Percentiles rank a stretch among this genome's conserved stretches.
Evolutionary conservation across 2,329 filamentous ascomycete species (phyloP).

Genomic region (Trichoderma arundinaceum): DNA sequence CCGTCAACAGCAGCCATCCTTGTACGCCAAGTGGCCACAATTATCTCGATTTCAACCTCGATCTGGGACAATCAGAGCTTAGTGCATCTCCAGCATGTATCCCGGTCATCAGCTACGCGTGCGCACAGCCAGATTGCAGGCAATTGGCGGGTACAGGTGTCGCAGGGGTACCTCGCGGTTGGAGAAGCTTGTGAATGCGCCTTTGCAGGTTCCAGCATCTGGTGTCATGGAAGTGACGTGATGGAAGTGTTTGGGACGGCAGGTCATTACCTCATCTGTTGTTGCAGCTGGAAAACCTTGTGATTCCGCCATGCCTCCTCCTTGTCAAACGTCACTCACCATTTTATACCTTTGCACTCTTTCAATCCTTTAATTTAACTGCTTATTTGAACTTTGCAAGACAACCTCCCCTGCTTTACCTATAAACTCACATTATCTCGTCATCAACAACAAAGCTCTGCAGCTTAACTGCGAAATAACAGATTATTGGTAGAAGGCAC

Average conservation of each 20-base stretch:
- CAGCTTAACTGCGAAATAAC: neutral
- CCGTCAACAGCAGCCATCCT: neutral
- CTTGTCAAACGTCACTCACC: conserved; percentile 3
- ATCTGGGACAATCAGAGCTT: conserved; percentile 23
- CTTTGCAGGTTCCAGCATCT: conserved; percentile 1
- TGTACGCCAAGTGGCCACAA: conserved; percentile 8
- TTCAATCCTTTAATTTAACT: conserved; percentile 4
- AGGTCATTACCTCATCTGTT: conserved; percentile 30
- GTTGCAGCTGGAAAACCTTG: neutral
- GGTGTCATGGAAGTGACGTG: conserved; percentile 32
- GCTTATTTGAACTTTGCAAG: neutral
- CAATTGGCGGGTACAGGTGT: conserved; percentile 16
- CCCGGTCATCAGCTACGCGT: neutral
- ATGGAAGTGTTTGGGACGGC: conserved; percentile 16
- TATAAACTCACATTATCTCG: neutral
- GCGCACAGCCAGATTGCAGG: neutral
- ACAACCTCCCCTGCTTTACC: neutral
- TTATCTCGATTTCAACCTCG: conserved; percentile 16
- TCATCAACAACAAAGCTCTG: neutral
- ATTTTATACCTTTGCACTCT: neutral
- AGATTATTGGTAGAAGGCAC: neutral
- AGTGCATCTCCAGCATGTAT: neutral
- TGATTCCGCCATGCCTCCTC: conserved; percentile 11
- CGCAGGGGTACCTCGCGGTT: neutral
- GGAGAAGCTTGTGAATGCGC: conserved; percentile 18